Conservation (phyloP, 345 rosid genomes). For the Moringa oleifera region DNA sequence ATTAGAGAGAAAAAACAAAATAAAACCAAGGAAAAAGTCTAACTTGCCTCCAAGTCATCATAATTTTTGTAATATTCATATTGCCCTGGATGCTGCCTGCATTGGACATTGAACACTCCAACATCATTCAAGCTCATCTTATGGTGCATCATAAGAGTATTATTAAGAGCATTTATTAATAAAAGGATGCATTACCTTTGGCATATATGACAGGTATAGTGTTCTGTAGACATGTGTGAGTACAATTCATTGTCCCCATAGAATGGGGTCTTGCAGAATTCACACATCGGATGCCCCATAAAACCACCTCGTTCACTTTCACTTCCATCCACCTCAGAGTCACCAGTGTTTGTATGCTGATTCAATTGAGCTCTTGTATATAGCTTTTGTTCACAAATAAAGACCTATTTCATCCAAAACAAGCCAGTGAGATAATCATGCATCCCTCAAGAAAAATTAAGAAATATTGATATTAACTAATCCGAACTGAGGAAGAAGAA, state of each 20-base stretch:
- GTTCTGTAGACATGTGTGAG: slow-evolving; percentile 88
- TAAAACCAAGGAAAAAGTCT: neutral
- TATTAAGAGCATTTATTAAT: no score
- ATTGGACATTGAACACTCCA: slow-evolving; percentile 12
- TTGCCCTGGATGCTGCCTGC: slow-evolving; percentile 90
- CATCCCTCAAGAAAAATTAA: neutral
- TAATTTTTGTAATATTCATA: slow-evolving; percentile 83
- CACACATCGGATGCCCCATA: slow-evolving; percentile 88
- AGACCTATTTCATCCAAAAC: slow-evolving; percentile 44
- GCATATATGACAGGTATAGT: slow-evolving; percentile 90
- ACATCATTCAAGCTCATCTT: neutral
- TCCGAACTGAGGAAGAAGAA: neutral
- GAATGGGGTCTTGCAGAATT: slow-evolving; percentile 78
- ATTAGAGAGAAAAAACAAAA: no score
- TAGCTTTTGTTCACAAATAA: slow-evolving; percentile 88
- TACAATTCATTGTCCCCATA: slow-evolving; percentile 94
- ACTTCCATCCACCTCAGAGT: slow-evolving; percentile 90
- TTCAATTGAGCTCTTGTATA: slow-evolving; percentile 76
- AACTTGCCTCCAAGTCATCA: slow-evolving; percentile 82
- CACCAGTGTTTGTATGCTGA: slow-evolving; percentile 82
- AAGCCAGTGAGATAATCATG: slow-evolving; percentile 6
- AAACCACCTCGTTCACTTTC: slow-evolving; percentile 98
- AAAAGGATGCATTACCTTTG: slow-evolving; percentile 72
- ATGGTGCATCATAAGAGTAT: neutral
- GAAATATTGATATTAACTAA: no score